These are phyloP conservation scores for Porcisia deanei DNA, from an alignment of 208 protist species.

Conservation along the genomic window DNA sequence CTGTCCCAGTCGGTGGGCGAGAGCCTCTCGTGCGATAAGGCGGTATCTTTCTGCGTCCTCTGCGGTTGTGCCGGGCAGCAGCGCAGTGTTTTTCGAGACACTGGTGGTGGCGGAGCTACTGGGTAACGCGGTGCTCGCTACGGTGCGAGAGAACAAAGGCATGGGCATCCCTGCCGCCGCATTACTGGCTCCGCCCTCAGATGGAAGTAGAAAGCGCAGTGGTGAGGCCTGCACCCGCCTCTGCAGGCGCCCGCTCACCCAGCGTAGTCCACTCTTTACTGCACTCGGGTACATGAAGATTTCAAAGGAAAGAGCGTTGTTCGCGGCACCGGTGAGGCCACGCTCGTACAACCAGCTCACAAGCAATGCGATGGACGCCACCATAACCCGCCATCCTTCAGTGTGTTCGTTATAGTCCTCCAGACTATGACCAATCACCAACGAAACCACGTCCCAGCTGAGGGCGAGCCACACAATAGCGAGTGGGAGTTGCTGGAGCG, in stretches of 20 bases:
- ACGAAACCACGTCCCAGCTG: not conserved
- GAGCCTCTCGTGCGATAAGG: constrained; percentile 64
- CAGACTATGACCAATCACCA: not conserved
- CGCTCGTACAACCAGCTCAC: constrained; percentile 35
- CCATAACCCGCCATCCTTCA: constrained; percentile 1
- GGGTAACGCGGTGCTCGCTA: not conserved
- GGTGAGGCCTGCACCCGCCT: not conserved
- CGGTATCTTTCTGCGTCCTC: constrained; percentile 81
- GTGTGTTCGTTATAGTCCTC: not conserved
- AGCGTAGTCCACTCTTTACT: constrained; percentile 17
- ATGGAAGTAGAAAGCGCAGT: constrained; percentile 16
- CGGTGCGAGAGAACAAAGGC: constrained; percentile 17
- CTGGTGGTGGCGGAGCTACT: not conserved
- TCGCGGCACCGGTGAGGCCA: constrained; percentile 11
- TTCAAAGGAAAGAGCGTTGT: constrained; percentile 17
- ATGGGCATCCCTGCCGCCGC: constrained; percentile 9
- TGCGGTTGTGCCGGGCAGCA: constrained; percentile 69
- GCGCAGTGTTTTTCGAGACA: constrained; percentile 4
- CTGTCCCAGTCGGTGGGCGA: constrained; percentile 46
- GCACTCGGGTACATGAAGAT: constrained; percentile 31
- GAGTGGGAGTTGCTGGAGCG: constrained; percentile 24
- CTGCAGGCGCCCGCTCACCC: not conserved
- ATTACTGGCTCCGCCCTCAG: constrained; percentile 8
- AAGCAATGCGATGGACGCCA: constrained; percentile 19
- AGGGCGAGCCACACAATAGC: constrained; percentile 12